A percentile compares a stretch with the other conserved stretches of the same genome.
Conservation (phyloP, 2,329 filamentous ascomycete species). For the Penicillium sp. region DNA sequence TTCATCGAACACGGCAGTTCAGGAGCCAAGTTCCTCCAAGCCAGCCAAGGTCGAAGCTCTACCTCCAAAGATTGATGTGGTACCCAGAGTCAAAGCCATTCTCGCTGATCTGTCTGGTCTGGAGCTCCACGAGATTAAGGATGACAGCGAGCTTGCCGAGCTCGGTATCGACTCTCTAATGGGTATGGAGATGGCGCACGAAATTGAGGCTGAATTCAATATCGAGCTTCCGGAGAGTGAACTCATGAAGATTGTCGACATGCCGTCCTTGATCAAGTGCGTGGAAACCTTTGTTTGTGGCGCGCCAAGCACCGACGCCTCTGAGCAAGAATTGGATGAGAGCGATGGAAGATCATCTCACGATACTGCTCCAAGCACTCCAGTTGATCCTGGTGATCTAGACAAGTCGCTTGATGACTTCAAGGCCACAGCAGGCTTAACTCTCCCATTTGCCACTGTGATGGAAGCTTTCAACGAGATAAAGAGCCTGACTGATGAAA, state of each 20-base stretch:
- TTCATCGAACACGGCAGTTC: neutral
- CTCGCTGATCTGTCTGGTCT: constrained; percentile 30
- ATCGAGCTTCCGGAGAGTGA: constrained; percentile 28
- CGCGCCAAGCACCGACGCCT: neutral
- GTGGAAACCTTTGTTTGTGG: constrained; percentile 9
- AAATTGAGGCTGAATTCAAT: constrained; percentile 43
- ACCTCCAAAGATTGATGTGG: neutral
- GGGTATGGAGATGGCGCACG: constrained; percentile 50
- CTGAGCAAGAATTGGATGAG: neutral
- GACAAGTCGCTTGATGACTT: neutral
- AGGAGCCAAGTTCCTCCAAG: neutral
- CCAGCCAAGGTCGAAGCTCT: neutral
- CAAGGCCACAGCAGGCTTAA: neutral
- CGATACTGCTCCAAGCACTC: neutral
- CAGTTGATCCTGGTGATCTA: neutral
- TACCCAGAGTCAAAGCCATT: neutral
- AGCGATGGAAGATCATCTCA: neutral
- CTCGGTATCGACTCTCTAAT: constrained; percentile 54
- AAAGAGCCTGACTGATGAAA: neutral
- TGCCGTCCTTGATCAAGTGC: neutral
- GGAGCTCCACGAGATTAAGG: constrained; percentile 38
- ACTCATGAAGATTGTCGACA: constrained; percentile 15
- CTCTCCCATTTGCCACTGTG: neutral
- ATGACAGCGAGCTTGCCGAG: constrained; percentile 40
- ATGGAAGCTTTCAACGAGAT: neutral